Evolutionary conservation across 2,329 filamentous ascomycete species (phyloP).

Genomic region (Cephalotrichum gorgonifer): DNA sequence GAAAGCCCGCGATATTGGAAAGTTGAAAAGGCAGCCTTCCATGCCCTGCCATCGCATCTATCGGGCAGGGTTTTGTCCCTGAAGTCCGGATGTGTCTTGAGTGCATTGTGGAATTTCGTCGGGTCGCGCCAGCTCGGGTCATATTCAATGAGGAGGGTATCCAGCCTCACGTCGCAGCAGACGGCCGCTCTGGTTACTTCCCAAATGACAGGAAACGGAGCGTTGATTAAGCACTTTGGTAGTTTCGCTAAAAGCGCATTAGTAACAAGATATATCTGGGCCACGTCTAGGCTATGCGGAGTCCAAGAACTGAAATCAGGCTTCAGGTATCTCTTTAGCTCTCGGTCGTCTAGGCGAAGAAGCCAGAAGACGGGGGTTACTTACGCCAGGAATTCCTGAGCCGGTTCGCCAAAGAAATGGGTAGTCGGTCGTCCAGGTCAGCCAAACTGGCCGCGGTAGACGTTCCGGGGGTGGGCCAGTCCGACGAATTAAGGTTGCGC

Average conservation of each 20-base stretch:
- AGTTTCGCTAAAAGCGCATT: conserved; percentile 21
- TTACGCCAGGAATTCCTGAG: conserved; percentile 28
- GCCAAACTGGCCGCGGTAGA: background rate
- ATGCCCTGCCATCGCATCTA: conserved; percentile 30
- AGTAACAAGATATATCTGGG: background rate
- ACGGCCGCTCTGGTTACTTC: conserved; percentile 38
- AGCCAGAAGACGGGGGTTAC: conserved; percentile 9
- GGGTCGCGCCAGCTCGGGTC: conserved; percentile 33
- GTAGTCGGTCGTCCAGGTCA: background rate
- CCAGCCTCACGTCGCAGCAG: conserved; percentile 31
- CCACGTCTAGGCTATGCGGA: background rate
- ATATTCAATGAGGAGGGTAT: conserved; percentile 23
- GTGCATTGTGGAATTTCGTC: conserved; percentile 25
- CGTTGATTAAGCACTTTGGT: conserved; percentile 26
- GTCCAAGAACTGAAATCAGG: background rate
- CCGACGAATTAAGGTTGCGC: background rate
- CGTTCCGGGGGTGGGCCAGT: background rate
- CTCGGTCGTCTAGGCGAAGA: background rate
- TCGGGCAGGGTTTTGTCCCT: conserved; percentile 35
- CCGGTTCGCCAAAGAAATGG: conserved; percentile 9
- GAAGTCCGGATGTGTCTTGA: conserved; percentile 29
- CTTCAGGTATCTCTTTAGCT: background rate
- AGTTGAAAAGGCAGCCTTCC: conserved; percentile 29
- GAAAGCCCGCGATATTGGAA: conserved; percentile 24
- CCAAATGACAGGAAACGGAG: conserved; percentile 40